A percentile compares a stretch with the other conserved stretches of the same genome.
Evolutionary conservation across 1,284 basidiomycete genomes (phyloP).

Genomic region (Tremellales sp.): DNA sequence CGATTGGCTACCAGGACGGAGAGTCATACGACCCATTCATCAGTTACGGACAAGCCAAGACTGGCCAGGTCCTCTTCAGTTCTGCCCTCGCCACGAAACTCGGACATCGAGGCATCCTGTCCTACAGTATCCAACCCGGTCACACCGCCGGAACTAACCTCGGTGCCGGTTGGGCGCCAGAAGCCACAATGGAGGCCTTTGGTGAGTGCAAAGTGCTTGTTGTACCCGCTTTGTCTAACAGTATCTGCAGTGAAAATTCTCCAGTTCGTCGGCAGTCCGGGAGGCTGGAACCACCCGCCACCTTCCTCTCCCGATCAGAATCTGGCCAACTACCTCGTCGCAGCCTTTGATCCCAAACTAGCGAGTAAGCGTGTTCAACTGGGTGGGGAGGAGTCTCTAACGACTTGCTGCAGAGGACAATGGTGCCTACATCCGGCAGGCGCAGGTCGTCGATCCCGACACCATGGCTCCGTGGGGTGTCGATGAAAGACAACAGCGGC

Average conservation of each 20-base stretch:
- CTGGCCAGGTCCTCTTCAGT: slow-evolving; percentile 3
- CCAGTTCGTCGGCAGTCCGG: neutral
- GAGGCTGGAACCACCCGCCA: neutral
- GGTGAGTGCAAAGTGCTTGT: too few species aligned
- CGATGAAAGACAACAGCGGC: neutral
- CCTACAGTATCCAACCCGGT: slow-evolving; percentile 5
- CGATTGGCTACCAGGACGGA: slow-evolving; percentile 1
- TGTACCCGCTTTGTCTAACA: too few species aligned
- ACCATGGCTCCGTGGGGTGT: slow-evolving; percentile 4
- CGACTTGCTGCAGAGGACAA: slow-evolving; percentile 3
- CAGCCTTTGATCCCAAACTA: neutral
- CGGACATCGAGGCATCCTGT: neutral
- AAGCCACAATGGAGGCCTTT: too few species aligned
- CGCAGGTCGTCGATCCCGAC: neutral
- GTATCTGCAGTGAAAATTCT: too few species aligned
- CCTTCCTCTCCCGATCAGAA: neutral
- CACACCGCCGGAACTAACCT: slow-evolving; percentile 2
- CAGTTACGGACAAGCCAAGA: slow-evolving; percentile 5
- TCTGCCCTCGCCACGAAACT: slow-evolving; percentile 1
- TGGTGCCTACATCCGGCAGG: slow-evolving; percentile 2
- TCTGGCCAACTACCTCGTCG: slow-evolving; percentile 1
- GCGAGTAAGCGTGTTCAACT: neutral
- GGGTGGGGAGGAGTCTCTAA: too few species aligned
- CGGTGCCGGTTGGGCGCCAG: neutral
- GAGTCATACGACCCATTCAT: slow-evolving; percentile 5